Conservation (phyloP, 2,329 filamentous ascomycete species). For the Penicillium corylophilum region DNA sequence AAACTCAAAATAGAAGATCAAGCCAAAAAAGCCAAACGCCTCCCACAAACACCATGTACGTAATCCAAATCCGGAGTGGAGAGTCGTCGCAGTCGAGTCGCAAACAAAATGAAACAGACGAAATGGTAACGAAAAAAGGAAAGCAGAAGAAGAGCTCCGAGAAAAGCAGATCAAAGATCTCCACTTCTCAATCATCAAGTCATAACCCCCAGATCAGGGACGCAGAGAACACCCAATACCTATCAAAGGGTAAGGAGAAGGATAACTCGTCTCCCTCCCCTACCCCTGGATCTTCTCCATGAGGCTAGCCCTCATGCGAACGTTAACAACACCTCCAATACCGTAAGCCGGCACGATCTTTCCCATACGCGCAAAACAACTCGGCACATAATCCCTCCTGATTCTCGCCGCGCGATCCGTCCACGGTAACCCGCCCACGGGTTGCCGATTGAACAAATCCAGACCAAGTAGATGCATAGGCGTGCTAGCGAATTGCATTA, state of each 20-base stretch:
- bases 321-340: slow-evolving; percentile 82
- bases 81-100: neutral
- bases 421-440: slow-evolving; percentile 46
- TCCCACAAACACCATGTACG: neutral
- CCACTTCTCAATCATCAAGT: slow-evolving; percentile 7
- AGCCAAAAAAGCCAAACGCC: neutral
- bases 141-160: neutral
- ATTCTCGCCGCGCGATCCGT: slow-evolving; percentile 66
- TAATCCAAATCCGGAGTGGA: slow-evolving; percentile 8
- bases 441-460: slow-evolving; percentile 76
- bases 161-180: no score
- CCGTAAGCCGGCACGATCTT: slow-evolving; percentile 88
- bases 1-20: neutral
- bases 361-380: slow-evolving; percentile 72
- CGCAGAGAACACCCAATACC: neutral
- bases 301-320: slow-evolving; percentile 63
- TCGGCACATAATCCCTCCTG: slow-evolving; percentile 72
- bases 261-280: slow-evolving; percentile 28
- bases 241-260: slow-evolving; percentile 1
- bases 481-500: slow-evolving; percentile 75
- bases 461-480: slow-evolving; percentile 82
- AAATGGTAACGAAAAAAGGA: neutral
- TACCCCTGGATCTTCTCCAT: slow-evolving; percentile 61
- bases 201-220: slow-evolving; percentile 1
- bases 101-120: neutral